Evolutionary conservation across 2,329 filamentous ascomycete species (phyloP), one percentile per base, ranked within the genome.

Genomic region (Talaromyces rugulosus): DNA sequence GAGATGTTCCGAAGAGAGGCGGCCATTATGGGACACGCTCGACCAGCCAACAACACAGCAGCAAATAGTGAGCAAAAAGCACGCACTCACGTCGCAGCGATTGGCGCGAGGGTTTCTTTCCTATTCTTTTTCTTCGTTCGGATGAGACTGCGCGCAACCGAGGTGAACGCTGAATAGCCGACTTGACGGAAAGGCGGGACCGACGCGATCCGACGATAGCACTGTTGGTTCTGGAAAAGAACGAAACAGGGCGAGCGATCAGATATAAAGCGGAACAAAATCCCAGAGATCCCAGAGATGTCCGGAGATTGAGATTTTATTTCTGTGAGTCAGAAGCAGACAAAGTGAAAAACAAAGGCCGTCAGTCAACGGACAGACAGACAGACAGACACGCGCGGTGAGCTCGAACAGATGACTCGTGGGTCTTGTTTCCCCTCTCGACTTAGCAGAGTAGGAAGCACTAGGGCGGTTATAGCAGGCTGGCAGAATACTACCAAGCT

Each of bases 1-100:
- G 47, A 62, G 42, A 31, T 44, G 56, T 33, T 58, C 55, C 54
- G 55, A 59, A 36, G 59, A 47, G 23, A n/a, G 42, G 18, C 31
- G 7, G 18, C 14, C 34, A 56, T 28, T 14, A 23, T 36, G 14
- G 54, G 31, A 36, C 16, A 44, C 40, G 18, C 40, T 2, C 44
- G 18, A 5, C 18, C 36, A 40, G 16, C 36, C 36, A n/a, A 40
- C 36, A 40, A 40, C 14, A 40, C 16, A 40, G 16, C 36, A 40
- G 36, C 36, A 12, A 23, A 23, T 23, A 14, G 14, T 36, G 5
- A 36, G 34, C 14, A 16, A 36, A 6, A 40, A 40, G 11, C 18
- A 27, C 44, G 23, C n/a, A 27, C 7, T 36, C 33, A 12, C 8
- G 8, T 11, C 44, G 44, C 8, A 23, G 44, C 44, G 44, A 47